phyloP scores from a whole-genome alignment of 179 eudicot genomes.

The Amaranthus tricolor region DNA sequence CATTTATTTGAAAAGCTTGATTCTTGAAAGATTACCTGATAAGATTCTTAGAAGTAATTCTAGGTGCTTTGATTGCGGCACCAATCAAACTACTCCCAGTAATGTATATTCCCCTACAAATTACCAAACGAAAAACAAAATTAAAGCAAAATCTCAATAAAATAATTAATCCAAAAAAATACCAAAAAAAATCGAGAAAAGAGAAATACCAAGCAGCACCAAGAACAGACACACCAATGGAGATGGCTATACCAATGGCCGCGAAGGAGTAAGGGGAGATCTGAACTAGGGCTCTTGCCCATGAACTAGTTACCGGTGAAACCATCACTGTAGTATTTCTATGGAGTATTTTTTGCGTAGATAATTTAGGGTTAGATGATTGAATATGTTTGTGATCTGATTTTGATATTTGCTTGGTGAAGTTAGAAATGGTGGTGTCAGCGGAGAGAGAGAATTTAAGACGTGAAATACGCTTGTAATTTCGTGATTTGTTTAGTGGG shows the following conservation, averaged over 20 bases:
- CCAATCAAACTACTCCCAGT: conserved; percentile 99
- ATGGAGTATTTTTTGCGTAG: neutral
- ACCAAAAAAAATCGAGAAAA: neutral
- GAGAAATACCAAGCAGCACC: conserved; percentile 83
- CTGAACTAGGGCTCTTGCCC: conserved; percentile 67
- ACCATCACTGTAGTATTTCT: conserved; percentile 2
- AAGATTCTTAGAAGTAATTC: conserved; percentile 92
- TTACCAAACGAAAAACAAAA: neutral
- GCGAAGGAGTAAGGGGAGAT: conserved; percentile 89
- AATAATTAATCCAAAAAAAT: neutral
- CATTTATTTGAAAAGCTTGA: neutral
- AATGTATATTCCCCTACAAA: conserved; percentile 78
- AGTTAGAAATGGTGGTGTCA: conserved; percentile 14
- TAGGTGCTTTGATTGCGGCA: conserved; percentile 96
- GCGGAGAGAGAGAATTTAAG: neutral
- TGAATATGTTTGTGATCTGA: conserved; percentile 12
- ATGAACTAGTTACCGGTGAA: conserved; percentile 44
- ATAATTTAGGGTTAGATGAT: neutral
- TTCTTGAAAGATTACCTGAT: conserved; percentile 48
- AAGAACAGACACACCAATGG: conserved; percentile 88
- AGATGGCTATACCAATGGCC: conserved; percentile 80
- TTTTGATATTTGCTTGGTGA: neutral
- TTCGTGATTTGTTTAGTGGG: too few species aligned
- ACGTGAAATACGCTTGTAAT: too few species aligned
- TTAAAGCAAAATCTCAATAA: neutral